Base-by-base conservation (phyloP, 306 rosid species). In the Dryas drummondii region DNA sequence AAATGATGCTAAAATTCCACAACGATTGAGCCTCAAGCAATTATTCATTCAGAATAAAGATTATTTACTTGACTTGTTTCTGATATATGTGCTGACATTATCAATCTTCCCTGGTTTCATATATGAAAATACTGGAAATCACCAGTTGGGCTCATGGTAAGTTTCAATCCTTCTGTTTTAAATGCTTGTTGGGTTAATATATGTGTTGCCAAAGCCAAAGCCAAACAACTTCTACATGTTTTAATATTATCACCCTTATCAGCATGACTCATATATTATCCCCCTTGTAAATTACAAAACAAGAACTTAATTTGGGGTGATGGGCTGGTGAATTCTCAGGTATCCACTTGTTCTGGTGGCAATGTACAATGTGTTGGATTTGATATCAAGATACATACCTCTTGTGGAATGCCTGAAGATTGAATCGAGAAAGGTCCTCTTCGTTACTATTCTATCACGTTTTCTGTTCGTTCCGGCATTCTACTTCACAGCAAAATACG, bases 81-180 rank as follows among this genome's bases (percentile, higher is more conserved):
- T 94, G 53, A 86, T 87, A 67, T 88, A 90, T 78, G 91, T 67
- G 11, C 5, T 86, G 19, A 92, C 99, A 6, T 59, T 94, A 79
- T 94, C 97, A 8, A 92, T 94, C 61, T 80, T 85, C 71, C 99
- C 97, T 5, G 99, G 97, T 8, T 92, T 92, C 86, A 74, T 90
- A 80, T 94, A 80, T 48, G 99, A 94, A 84, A 85, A 92, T 52
- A 92, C 99, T 0, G 99, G 99, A 71, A 19, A 78, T 4, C 99
- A 94, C 76, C 76, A 75, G 48, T 76, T 94, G 78, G 97, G 99
- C 40, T 4, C 87, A 50, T 94, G 99, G 98, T 87, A 79, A 72
- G 80, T 81, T 59, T 27, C 12, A 48, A 2, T 26, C 64, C 47
- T 27, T 57, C 12, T 15, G 26, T 55, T 14, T 2, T 4, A 8